Conservation (phyloP, 2,329 filamentous ascomycete genomes). For the Apiospora koreana region DNA sequence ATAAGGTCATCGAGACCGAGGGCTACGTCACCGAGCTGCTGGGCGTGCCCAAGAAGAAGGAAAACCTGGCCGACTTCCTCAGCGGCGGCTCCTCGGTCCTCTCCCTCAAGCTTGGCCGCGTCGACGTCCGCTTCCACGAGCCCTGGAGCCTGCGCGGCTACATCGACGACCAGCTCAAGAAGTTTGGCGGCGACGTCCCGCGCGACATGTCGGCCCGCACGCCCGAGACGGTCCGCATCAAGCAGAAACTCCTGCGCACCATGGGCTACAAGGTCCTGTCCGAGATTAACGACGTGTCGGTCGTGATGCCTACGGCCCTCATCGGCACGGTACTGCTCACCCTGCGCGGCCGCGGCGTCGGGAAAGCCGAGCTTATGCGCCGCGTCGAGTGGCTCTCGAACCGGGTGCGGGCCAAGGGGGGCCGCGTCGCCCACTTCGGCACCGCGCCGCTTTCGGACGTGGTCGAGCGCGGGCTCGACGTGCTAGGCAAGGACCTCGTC, state of each 20-base stretch:
- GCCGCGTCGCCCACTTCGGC: conserved; percentile 91
- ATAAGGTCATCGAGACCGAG: conserved; percentile 98
- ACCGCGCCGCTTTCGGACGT: conserved; percentile 77
- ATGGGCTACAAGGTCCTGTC: conserved; percentile 90
- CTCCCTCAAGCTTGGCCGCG: conserved; percentile 83
- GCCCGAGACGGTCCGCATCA: conserved; percentile 52
- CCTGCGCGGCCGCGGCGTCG: conserved; percentile 86
- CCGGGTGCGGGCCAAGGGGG: conserved; percentile 81
- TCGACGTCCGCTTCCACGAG: conserved; percentile 94
- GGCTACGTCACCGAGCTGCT: conserved; percentile 94
- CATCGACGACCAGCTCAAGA: conserved; percentile 72
- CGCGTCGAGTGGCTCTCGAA: conserved; percentile 88
- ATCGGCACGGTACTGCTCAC: conserved; percentile 94
- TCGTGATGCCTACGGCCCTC: conserved; percentile 96
- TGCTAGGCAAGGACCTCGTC: conserved; percentile 86
- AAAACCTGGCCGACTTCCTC: conserved; percentile 89
- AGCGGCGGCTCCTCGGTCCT: conserved; percentile 81
- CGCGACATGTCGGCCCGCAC: conserved; percentile 48
- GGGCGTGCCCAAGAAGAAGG: conserved; percentile 92
- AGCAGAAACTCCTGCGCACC: conserved; percentile 76
- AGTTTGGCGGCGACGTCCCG: conserved; percentile 48
- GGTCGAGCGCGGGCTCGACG: conserved; percentile 86
- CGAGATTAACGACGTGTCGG: conserved; percentile 93
- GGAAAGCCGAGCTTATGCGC: conserved; percentile 80
- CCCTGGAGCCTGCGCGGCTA: conserved; percentile 90